Evolutionary conservation across 495 filamentous ascomycete species (phyloP), one percentile per base, ranked within the genome.

Genomic region (Acidiella bohemica): DNA sequence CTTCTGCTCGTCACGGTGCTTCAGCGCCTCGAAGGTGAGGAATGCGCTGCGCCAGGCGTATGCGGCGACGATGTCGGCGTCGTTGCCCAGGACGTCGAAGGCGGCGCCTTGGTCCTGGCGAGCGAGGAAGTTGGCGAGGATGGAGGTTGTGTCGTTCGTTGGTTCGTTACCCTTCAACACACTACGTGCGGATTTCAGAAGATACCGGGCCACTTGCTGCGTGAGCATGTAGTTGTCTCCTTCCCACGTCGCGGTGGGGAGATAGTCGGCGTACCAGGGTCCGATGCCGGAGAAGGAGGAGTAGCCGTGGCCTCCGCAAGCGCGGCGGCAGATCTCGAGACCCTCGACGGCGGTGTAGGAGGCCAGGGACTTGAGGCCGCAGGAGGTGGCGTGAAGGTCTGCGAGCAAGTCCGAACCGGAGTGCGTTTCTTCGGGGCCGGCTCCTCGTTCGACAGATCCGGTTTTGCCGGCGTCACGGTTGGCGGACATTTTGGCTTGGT

Each of bases 141-240:
- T 76, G 18, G 51, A 55, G 30, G 60, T 66, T 14, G 73, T 76
- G 56, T 76, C 73, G 48, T 76, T 78, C 25, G 58, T 57, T 5
- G 72, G 57, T 7, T 63, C 51, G 32, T 70, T 63, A 47, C 72
- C 72, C 17, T 67, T 59, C 9, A 80, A 59, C 2, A 80, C 75
- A 13, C 72, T 63, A 28, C 76, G 71, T 2, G 76, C 76, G 32
- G 73, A 71, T 61, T 78, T 78, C 34, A 78, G 61, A 26, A 78
- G 64, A 50, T 81, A 81, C 47, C 78, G 67, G 3, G 77, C 74
- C n/a, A 81, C 78, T 62, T 85, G 80, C 51, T 84, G 80, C 24
- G 76, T 77, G 32, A 84, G 61, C 75, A 84, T 81, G 53, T 78
- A 82, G 61, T 84, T 84, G 56, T 84, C 80, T 28, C 80, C 76